Evolutionary conservation across 306 rosid species (phyloP).

Genomic region (Sophora flavescens): DNA sequence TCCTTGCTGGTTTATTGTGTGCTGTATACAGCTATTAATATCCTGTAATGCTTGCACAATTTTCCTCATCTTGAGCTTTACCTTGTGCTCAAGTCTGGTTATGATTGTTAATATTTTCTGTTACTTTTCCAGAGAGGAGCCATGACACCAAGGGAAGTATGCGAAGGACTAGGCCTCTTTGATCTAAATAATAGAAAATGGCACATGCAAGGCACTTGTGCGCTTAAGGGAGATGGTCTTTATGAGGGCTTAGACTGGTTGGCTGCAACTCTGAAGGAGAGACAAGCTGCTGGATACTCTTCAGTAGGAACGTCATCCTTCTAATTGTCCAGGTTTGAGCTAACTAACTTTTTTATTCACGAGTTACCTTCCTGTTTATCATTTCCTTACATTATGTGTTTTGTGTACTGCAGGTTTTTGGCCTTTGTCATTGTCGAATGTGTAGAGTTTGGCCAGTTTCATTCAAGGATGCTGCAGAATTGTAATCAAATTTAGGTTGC

Average conservation of each 20-base stretch:
- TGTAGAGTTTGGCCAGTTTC: slow-evolving; percentile 56
- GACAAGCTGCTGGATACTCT: slow-evolving; percentile 93
- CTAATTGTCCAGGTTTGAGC: slow-evolving; percentile 58
- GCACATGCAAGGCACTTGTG: slow-evolving; percentile 97
- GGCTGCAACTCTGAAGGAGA: slow-evolving; percentile 93
- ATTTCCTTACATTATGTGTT: slow-evolving; percentile 18
- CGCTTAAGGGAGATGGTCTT: slow-evolving; percentile 93
- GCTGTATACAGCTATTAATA: background rate
- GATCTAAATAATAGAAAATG: slow-evolving; percentile 94
- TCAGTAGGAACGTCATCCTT: slow-evolving; percentile 92
- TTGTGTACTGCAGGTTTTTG: slow-evolving; percentile 47
- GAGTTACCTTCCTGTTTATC: slow-evolving; percentile 10
- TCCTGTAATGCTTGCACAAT: slow-evolving; percentile 3
- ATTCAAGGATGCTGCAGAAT: slow-evolving; percentile 34
- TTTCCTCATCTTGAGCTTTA: slow-evolving; percentile 21
- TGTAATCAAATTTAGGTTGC: slow-evolving; percentile 59
- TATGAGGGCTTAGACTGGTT: slow-evolving; percentile 99
- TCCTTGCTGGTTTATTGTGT: slow-evolving; percentile 1
- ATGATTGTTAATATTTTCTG: slow-evolving; percentile 20
- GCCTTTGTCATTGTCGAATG: slow-evolving; percentile 36
- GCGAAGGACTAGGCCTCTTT: slow-evolving; percentile 92
- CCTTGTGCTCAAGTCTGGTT: slow-evolving; percentile 19
- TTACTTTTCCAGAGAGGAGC: slow-evolving; percentile 77
- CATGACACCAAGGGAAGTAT: slow-evolving; percentile 92
- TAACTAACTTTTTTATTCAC: slow-evolving; percentile 25